Conservation (phyloP, 495 filamentous ascomycete species). For the Neurospora africana region DNA sequence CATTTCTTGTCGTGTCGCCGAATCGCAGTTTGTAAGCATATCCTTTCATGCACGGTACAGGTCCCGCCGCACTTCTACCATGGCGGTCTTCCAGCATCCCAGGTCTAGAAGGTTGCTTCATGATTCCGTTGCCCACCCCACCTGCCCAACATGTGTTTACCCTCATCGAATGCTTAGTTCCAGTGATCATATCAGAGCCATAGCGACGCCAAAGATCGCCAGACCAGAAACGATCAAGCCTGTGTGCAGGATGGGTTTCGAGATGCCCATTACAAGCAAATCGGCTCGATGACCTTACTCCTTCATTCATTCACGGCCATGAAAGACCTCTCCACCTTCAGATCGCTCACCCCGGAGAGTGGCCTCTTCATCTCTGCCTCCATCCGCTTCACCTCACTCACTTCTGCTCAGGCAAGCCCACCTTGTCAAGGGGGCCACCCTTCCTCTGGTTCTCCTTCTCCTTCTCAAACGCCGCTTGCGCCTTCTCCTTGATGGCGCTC, state of each 20-base stretch:
- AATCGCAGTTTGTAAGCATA: not conserved
- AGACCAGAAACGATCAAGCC: not conserved
- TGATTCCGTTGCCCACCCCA: not conserved
- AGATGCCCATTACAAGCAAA: not conserved
- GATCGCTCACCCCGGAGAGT: conserved; percentile 1
- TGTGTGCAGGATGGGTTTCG: not conserved
- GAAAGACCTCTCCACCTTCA: conserved; percentile 11
- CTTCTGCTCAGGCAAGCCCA: conserved; percentile 21
- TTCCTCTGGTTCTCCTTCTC: conserved; percentile 38
- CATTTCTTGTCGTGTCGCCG: not conserved
- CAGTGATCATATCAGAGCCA: not conserved
- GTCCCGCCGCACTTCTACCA: not conserved
- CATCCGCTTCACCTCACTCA: conserved; percentile 2
- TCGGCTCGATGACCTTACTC: not conserved
- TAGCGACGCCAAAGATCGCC: not conserved
- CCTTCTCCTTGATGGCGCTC: conserved; percentile 21
- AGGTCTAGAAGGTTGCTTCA: not conserved
- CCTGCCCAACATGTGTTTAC: not conserved
- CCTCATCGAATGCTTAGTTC: not conserved
- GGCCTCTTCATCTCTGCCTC: conserved; percentile 1
- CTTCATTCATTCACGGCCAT: not conserved
- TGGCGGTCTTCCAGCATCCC: not conserved
- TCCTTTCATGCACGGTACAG: not conserved
- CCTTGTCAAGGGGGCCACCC: conserved; percentile 39
- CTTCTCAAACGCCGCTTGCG: conserved; percentile 36